A percentile compares a stretch with the other conserved stretches of the same genome.
These are phyloP conservation scores for Platismatia glauca DNA, from an alignment of 495 filamentous ascomycete genomes.

Conservation along the genomic window DNA sequence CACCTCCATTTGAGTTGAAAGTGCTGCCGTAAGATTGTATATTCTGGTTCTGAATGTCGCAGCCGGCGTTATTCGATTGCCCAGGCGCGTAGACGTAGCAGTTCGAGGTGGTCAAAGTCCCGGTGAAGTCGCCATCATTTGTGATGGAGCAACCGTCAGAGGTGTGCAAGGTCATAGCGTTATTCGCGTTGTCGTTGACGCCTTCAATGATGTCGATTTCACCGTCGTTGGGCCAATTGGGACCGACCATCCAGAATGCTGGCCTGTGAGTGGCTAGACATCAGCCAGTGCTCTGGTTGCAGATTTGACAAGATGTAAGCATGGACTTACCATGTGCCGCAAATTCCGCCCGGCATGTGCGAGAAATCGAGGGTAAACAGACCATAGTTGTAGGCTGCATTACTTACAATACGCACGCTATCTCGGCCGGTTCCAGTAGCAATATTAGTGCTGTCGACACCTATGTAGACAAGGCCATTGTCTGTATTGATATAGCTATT, in stretches of 20 bases:
- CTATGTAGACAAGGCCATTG: conserved; percentile 42
- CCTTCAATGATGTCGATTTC: conserved; percentile 94
- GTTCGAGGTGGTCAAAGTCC: conserved; percentile 1
- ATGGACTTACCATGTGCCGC: neutral
- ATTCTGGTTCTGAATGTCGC: conserved; percentile 23
- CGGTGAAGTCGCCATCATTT: neutral
- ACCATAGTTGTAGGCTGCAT: conserved; percentile 56
- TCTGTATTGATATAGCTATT: conserved; percentile 47
- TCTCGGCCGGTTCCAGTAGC: conserved; percentile 45
- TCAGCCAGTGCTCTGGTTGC: neutral
- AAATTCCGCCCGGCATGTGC: conserved; percentile 56
- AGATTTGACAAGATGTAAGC: conserved; percentile 17
- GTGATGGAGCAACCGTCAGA: conserved; percentile 21
- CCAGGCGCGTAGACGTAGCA: conserved; percentile 16
- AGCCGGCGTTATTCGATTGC: conserved; percentile 32
- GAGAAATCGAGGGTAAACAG: conserved; percentile 65
- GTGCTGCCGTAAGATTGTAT: conserved; percentile 45
- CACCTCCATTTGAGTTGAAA: conserved; percentile 68
- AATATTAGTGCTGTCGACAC: conserved; percentile 37
- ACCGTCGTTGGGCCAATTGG: conserved; percentile 67
- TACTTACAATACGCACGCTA: conserved; percentile 61
- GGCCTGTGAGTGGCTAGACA: conserved; percentile 37
- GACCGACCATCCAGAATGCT: conserved; percentile 42
- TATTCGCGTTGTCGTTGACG: conserved; percentile 56
- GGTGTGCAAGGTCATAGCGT: conserved; percentile 72